Conservation (phyloP, 192 early-diverging fungal species). For the Umbelopsis sp. region DNA sequence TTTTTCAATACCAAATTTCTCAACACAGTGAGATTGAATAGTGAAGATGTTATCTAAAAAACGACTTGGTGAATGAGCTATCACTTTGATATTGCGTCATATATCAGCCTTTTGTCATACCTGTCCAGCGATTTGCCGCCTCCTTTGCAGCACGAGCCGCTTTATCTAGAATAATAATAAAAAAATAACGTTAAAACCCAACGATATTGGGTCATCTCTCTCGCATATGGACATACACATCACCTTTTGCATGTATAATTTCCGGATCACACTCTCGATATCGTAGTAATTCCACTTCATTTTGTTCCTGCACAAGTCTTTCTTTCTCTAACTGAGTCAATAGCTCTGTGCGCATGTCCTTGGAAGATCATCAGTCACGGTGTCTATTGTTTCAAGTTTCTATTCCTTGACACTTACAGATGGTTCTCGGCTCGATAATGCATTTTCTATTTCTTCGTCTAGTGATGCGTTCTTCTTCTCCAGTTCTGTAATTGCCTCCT, state of each 20-base stretch:
- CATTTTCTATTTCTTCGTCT: constrained; percentile 2
- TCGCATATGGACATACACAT: not conserved
- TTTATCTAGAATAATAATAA: constrained; percentile 43
- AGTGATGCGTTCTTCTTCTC: constrained; percentile 23
- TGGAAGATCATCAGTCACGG: not conserved
- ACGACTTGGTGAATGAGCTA: not conserved
- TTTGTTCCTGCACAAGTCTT: constrained; percentile 39
- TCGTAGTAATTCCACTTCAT: constrained; percentile 59
- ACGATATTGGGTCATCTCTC: not conserved
- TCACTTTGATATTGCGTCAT: not conserved
- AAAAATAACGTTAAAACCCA: not conserved
- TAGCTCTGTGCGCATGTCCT: constrained; percentile 62
- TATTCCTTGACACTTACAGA: constrained; percentile 42
- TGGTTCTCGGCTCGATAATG: constrained; percentile 59
- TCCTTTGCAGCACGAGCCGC: constrained; percentile 61
- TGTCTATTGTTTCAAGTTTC: not conserved
- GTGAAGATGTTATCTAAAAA: constrained; percentile 75
- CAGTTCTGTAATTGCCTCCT: constrained; percentile 49
- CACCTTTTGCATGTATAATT: constrained; percentile 66
- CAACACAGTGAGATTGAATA: constrained; percentile 75
- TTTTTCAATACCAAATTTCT: constrained; percentile 68
- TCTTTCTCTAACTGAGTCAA: constrained; percentile 54
- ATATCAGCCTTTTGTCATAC: constrained; percentile 33
- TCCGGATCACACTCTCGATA: constrained; percentile 81
- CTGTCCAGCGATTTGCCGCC: constrained; percentile 87